Base-by-base conservation (phyloP, 805 yeast genomes). In the Ogataea methylovora region DNA sequence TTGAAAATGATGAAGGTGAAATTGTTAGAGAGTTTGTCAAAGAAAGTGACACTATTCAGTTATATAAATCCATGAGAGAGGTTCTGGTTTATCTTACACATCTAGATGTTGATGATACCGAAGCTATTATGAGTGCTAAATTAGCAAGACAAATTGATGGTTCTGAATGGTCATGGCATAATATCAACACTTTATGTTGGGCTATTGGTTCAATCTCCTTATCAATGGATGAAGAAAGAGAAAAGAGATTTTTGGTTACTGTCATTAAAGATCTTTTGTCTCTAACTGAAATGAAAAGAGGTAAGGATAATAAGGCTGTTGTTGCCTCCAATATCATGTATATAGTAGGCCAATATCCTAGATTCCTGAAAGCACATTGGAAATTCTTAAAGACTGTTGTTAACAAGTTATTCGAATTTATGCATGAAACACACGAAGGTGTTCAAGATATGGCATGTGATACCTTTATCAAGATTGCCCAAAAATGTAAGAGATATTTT, bases 361-460 rank as follows among this genome's bases (percentile, higher is more conserved):
- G 99, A 56, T 92, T 92, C 54, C 69, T 92, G 55, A 88, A 88
- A 51, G 97, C 97, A 8, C 98, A 92, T 58, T 92, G 98, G 98
- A 87, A 84, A 58, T 92, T 92, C 51, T 65, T 92, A 56, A 90
- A 88, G 59, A 92, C 97, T 0, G 99, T 92, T 29, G 90, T 92
- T 40, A 81, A 85, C 62, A 92, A 92, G 60, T 71, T 92, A 50
- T 92, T 92, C 60, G 98, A 92, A 60, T 92, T 92, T 54, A 92
- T 92, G 99, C 97, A 92, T 65, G 99, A 92, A 69, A 87, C 97
- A n/a, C 99, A 92, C 61, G 99, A 90, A 61, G 98, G 98, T 66
- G 98, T 92, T 41, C 98, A 92, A 65, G 98, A 92, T 61, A 92
- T 92, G 98, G 98, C 99, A 8, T 92, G 98, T 68, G 99, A 92